Evolutionary conservation across 2,329 filamentous ascomycete species (phyloP).

Genomic region (Aspergillus ochraceoroseus): DNA sequence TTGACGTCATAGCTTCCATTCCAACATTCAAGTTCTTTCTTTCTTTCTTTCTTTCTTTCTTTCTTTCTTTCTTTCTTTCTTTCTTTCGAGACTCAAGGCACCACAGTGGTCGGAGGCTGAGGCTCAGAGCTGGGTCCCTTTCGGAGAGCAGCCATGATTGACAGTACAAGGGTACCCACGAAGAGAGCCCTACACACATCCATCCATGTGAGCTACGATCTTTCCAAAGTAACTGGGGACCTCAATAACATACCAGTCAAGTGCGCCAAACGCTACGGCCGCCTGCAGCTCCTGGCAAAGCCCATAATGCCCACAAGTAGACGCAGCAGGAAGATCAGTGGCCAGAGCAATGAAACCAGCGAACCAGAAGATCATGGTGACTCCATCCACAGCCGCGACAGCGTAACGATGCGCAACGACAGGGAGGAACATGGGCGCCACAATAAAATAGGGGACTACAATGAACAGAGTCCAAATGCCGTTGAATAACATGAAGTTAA

Average conservation of each 20-base stretch:
- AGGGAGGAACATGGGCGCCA: slow-evolving; percentile 61
- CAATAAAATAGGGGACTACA: slow-evolving; percentile 61
- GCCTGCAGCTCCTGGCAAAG: slow-evolving; percentile 58
- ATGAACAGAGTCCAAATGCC: slow-evolving; percentile 70
- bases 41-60: too few relatives aligned
- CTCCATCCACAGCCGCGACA: slow-evolving; percentile 61
- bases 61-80: too few relatives aligned
- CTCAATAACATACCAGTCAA: slow-evolving; percentile 43
- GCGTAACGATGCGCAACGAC: slow-evolving; percentile 59
- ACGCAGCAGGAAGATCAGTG: slow-evolving; percentile 53
- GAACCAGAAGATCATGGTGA: slow-evolving; percentile 88
- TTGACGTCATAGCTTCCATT: too few relatives aligned
- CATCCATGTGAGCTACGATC: slow-evolving; percentile 7
- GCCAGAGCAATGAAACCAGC: slow-evolving; percentile 75
- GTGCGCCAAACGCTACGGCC: slow-evolving; percentile 46
- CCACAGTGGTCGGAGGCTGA: slow-evolving; percentile 21
- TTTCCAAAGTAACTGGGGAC: background rate
- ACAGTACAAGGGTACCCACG: slow-evolving; percentile 47
- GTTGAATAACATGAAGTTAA: slow-evolving; percentile 77
- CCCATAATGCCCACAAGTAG: slow-evolving; percentile 50
- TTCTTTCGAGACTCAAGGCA: too few relatives aligned
- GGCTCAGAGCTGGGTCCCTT: slow-evolving; percentile 17
- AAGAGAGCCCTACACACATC: slow-evolving; percentile 39
- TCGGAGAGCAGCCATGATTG: slow-evolving; percentile 46
- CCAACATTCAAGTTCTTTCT: too few relatives aligned